A percentile compares a stretch with the other conserved stretches of the same genome.
phyloP scores from a whole-genome alignment of 2,329 filamentous ascomycete species.

The Hypoxylon sp. region DNA sequence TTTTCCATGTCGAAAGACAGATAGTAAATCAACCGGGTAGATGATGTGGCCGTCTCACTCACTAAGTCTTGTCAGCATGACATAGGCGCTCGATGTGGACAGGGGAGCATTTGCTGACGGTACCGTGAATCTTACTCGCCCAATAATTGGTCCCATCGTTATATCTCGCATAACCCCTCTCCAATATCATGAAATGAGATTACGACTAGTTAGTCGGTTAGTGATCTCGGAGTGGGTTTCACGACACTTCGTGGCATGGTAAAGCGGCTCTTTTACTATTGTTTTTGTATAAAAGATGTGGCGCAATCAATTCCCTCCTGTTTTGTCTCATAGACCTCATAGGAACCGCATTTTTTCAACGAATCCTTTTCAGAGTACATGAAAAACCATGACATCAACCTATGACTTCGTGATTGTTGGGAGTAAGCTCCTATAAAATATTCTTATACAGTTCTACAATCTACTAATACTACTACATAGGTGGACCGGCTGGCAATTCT shows the following conservation, averaged over 20 bases:
- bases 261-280: background rate
- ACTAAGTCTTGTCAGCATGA: background rate
- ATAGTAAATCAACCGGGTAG: background rate
- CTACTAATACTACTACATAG: slow-evolving; percentile 53
- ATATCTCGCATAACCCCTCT: slow-evolving; percentile 22
- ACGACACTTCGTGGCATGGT: background rate
- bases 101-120: background rate
- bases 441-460: background rate
- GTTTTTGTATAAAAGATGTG: background rate
- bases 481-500: slow-evolving; percentile 72
- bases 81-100: background rate
- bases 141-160: slow-evolving; percentile 7
- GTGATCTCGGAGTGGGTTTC: slow-evolving; percentile 1
- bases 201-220: background rate
- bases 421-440: slow-evolving; percentile 49
- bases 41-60: background rate
- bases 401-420: slow-evolving; percentile 58
- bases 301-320: no score
- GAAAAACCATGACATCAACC: slow-evolving; percentile 37
- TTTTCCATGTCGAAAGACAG: background rate
- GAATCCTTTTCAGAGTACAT: background rate
- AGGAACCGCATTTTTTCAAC: background rate
- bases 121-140: background rate
- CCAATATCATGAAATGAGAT: background rate
- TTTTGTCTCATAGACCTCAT: background rate